A percentile compares a stretch with the other conserved stretches of the same genome.
Evolutionary conservation across 73 alveolate species (phyloP).

Genomic region (Stentor coeruleus): DNA sequence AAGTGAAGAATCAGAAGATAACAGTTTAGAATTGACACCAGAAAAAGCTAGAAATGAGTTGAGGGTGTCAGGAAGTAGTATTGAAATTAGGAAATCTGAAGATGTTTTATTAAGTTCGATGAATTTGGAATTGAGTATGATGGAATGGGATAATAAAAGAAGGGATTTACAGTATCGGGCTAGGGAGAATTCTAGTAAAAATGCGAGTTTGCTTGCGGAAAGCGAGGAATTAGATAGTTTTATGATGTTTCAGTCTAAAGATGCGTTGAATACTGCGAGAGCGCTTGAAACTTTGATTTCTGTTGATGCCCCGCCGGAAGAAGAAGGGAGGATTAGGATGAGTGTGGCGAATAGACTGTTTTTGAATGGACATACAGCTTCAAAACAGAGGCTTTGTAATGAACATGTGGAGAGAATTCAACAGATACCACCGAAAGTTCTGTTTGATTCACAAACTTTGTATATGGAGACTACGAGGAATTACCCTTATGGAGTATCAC

Average conservation of each 20-base stretch:
- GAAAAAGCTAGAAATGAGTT: background rate
- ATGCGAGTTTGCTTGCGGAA: conserved; percentile 22
- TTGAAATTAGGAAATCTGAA: background rate
- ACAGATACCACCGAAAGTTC: background rate
- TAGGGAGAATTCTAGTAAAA: background rate
- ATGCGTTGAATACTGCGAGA: conserved; percentile 18
- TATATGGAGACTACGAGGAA: background rate
- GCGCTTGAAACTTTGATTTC: background rate
- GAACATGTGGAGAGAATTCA: background rate
- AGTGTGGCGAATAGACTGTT: background rate
- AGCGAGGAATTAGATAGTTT: background rate
- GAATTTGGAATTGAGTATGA: background rate
- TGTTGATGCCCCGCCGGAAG: background rate
- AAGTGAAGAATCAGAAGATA: background rate
- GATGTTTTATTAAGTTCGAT: background rate
- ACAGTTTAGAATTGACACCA: background rate
- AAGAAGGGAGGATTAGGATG: conserved; percentile 13
- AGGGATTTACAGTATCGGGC: background rate
- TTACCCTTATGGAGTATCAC: background rate
- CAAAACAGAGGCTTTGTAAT: background rate
- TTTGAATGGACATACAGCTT: conserved; percentile 3
- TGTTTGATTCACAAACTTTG: background rate
- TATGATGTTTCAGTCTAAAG: conserved; percentile 9
- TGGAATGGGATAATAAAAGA: background rate
- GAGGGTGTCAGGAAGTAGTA: background rate